Evolutionary conservation across 2,329 filamentous ascomycete species (phyloP).

Genomic region (Teratosphaeria nubilosa): DNA sequence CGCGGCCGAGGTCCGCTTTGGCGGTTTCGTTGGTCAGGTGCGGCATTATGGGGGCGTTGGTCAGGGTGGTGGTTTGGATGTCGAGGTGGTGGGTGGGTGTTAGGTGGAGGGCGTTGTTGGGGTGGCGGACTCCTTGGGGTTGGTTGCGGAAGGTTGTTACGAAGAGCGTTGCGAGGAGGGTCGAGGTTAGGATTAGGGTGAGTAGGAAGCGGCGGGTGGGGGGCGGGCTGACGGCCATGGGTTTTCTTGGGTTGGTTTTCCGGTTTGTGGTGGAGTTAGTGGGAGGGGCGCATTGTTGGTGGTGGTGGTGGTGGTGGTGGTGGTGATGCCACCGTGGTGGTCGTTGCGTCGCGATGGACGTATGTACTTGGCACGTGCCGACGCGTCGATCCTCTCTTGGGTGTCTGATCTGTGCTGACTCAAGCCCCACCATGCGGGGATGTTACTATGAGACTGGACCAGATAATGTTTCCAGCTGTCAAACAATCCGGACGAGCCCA

Average conservation of each 20-base stretch:
- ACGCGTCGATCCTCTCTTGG: neutral
- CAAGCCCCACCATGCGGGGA: neutral
- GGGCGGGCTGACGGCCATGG: conserved; percentile 10
- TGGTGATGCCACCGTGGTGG: neutral
- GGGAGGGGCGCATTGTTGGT: neutral
- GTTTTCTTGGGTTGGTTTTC: neutral
- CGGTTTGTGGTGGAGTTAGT: neutral
- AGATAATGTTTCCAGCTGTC: neutral
- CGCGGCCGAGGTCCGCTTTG: conserved; percentile 58
- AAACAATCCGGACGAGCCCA: too few species aligned
- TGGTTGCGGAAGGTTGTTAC: conserved; percentile 44
- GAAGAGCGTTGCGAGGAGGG: conserved; percentile 48
- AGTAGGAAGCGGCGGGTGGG: conserved; percentile 29
- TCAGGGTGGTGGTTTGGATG: conserved; percentile 24
- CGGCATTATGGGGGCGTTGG: conserved; percentile 62
- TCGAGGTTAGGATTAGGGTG: conserved; percentile 44
- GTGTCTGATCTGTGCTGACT: too few species aligned
- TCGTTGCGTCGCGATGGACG: too few species aligned
- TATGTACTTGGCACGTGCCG: neutral
- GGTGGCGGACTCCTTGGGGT: neutral
- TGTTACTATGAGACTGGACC: too few species aligned
- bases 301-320: neutral
- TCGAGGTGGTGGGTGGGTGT: conserved; percentile 12
- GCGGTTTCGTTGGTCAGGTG: conserved; percentile 74
- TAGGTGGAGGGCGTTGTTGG: neutral